Percentiles rank a stretch among this genome's conserved stretches.
These are phyloP conservation scores for Polymyxa betae DNA, from an alignment of 208 protist species.

Conservation along the genomic window DNA sequence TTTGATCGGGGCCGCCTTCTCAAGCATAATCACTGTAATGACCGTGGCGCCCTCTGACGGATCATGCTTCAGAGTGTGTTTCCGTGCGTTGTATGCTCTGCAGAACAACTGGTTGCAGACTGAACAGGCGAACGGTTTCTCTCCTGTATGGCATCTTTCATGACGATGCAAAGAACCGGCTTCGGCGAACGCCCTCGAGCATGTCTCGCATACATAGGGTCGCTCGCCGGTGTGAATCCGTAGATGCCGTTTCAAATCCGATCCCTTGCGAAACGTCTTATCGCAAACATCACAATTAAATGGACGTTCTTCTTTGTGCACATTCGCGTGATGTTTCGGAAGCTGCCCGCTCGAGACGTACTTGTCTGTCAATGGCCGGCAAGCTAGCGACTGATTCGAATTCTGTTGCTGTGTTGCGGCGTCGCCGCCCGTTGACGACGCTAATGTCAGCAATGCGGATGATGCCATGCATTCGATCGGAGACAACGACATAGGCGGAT, in stretches of 20 bases:
- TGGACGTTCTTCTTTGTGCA: conserved; percentile 18
- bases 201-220: conserved; percentile 53
- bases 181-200: conserved; percentile 40
- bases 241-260: conserved; percentile 39
- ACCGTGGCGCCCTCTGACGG: conserved; percentile 22
- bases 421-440: conserved; percentile 33
- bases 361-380: neutral
- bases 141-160: conserved; percentile 27
- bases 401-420: neutral
- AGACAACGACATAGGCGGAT: neutral
- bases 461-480: conserved; percentile 44
- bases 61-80: conserved; percentile 47
- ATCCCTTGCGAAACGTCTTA: conserved; percentile 50
- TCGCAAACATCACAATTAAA: conserved; percentile 44
- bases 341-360: neutral
- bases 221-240: conserved; percentile 55
- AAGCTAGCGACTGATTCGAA: neutral
- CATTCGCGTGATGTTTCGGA: neutral
- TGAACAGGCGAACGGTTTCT: conserved; percentile 49
- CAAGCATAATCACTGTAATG: conserved; percentile 31
- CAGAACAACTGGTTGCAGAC: conserved; percentile 33
- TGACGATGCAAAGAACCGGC: conserved; percentile 17
- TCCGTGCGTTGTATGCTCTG: conserved; percentile 44
- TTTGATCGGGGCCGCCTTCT: conserved; percentile 33
- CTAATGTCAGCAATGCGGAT: conserved; percentile 9